phyloP scores from a whole-genome alignment of 73 alveolate genomes.

The Urostyla sp. region DNA sequence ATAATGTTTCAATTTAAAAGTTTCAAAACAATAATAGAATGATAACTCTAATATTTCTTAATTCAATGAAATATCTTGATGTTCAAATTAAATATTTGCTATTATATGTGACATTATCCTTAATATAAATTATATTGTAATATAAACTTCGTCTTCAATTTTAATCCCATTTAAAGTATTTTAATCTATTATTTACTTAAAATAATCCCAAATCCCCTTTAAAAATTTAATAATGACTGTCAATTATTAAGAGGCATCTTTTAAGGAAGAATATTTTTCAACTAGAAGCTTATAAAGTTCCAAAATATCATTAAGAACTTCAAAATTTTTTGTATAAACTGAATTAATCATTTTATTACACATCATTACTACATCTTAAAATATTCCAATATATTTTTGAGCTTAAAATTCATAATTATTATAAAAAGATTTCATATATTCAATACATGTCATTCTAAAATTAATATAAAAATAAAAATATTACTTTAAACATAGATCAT shows the following conservation, averaged over 20 bases:
- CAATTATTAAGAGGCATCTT: slow-evolving; percentile 32
- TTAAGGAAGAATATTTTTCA: slow-evolving; percentile 57
- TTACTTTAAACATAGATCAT: slow-evolving; percentile 49
- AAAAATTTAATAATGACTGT: slow-evolving; percentile 17
- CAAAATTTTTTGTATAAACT: slow-evolving; percentile 22
- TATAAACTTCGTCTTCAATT: slow-evolving; percentile 36
- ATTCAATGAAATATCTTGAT: too few relatives aligned
- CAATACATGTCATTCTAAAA: slow-evolving; percentile 58
- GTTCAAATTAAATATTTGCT: background rate
- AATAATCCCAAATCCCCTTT: slow-evolving; percentile 28
- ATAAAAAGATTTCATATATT: slow-evolving; percentile 47
- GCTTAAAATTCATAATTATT: slow-evolving; percentile 25
- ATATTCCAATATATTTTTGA: slow-evolving; percentile 1
- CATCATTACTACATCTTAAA: slow-evolving; percentile 27
- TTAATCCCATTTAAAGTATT: slow-evolving; percentile 35
- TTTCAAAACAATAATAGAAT: too few relatives aligned
- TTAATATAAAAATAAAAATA: background rate
- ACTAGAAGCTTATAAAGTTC: slow-evolving; percentile 48
- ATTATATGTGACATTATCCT: slow-evolving; percentile 31
- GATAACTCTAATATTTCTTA: too few relatives aligned
- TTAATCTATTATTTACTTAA: slow-evolving; percentile 1
- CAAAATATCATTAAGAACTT: slow-evolving; percentile 47
- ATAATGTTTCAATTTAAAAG: too few relatives aligned
- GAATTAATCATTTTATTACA: slow-evolving; percentile 36
- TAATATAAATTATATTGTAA: slow-evolving; percentile 16